Conservation (phyloP, 2,329 filamentous ascomycete genomes). For the Cucurbitaria berberidis region DNA sequence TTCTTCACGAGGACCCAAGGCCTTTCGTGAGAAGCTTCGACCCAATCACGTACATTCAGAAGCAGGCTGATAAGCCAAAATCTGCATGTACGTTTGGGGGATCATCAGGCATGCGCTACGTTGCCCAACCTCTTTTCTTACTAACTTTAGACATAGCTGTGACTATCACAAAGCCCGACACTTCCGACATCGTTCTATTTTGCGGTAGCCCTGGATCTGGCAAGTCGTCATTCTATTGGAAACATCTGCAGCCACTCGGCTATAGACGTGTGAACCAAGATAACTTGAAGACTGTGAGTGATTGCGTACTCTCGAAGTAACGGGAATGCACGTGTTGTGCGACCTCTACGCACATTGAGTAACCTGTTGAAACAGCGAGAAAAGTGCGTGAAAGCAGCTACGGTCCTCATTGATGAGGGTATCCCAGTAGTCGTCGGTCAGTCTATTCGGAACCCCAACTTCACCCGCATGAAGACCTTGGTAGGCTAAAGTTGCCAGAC, state of each 20-base stretch:
- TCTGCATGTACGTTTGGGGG: conserved; percentile 40
- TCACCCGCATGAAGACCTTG: conserved; percentile 15
- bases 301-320: conserved; percentile 8
- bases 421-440: conserved; percentile 78
- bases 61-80: conserved; percentile 33
- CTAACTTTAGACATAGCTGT: conserved; percentile 35
- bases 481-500: conserved; percentile 61
- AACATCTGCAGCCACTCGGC: conserved; percentile 74
- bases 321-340: conserved; percentile 32
- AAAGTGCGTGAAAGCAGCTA: conserved; percentile 73
- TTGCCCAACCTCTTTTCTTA: conserved; percentile 8
- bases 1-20: conserved; percentile 70
- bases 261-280: conserved; percentile 93
- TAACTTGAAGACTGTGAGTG: conserved; percentile 71
- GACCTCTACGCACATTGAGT: conserved; percentile 35
- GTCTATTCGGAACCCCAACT: conserved; percentile 43
- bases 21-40: conserved; percentile 76
- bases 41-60: conserved; percentile 54
- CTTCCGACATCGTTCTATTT: conserved; percentile 79
- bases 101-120: conserved; percentile 19
- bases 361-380: conserved; percentile 57
- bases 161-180: conserved; percentile 64
- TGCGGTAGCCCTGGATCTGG: conserved; percentile 89
- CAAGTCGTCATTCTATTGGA: conserved; percentile 91
- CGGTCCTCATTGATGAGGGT: conserved; percentile 67